Evolutionary conservation across 2,329 filamentous ascomycete genomes (phyloP).

Genomic region (Stemphylium lycopersici): DNA sequence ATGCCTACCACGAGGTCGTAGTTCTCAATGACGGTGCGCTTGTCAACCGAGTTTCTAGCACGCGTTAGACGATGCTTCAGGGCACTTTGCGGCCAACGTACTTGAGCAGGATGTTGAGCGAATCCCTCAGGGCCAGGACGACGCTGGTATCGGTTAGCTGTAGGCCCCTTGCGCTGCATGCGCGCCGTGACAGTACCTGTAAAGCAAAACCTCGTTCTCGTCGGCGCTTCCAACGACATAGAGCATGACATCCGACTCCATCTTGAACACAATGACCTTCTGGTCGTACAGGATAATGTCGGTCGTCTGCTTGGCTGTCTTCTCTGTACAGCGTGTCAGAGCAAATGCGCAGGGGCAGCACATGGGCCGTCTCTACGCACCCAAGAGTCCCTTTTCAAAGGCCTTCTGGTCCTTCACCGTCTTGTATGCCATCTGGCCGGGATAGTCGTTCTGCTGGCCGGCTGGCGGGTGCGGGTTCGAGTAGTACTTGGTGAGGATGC

Average conservation of each 20-base stretch:
- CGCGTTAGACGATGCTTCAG: conserved; percentile 8
- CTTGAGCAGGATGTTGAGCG: conserved; percentile 91
- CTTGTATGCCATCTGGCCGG: conserved; percentile 77
- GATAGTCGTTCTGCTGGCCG: conserved; percentile 64
- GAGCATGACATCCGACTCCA: conserved; percentile 94
- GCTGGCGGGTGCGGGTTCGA: conserved; percentile 70
- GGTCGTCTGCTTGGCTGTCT: conserved; percentile 92
- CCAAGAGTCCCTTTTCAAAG: conserved; percentile 91
- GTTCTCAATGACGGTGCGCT: conserved; percentile 97
- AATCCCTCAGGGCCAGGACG: conserved; percentile 86
- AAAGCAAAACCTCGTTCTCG: conserved; percentile 96
- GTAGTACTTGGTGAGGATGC: conserved; percentile 96
- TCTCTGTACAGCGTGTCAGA: conserved; percentile 58
- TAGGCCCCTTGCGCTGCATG: too few species aligned
- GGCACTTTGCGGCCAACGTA: conserved; percentile 54
- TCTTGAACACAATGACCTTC: conserved; percentile 95
- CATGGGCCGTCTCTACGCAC: conserved; percentile 74
- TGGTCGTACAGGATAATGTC: conserved; percentile 99
- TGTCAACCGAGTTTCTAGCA: conserved; percentile 87
- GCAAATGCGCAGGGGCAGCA: conserved; percentile 47
- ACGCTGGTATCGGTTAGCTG: conserved; percentile 61
- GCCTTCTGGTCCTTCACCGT: conserved; percentile 92
- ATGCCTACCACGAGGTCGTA: conserved; percentile 78
- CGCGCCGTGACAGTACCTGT: conserved; percentile 58
- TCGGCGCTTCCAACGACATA: conserved; percentile 89